Evolutionary conservation across 805 yeast species (phyloP), one percentile per base, ranked within the genome.

Genomic region (Scheffersomyces lignosus): DNA sequence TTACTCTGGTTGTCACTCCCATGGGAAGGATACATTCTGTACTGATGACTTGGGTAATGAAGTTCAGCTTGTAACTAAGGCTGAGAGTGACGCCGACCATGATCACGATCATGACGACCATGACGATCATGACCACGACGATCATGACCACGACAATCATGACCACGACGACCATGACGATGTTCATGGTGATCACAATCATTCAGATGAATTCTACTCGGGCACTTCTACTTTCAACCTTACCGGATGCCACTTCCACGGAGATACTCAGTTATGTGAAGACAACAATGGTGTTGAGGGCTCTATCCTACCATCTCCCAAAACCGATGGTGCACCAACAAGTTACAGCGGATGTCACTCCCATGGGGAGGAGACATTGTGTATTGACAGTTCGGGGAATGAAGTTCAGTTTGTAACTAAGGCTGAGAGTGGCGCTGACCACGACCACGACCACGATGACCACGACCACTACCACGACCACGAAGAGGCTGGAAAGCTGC

Each of bases 281-380:
- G 54, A 53, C 35, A 46, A 40, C 7, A 28, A 42, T 3, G 60
- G 60, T 4, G 34, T 31, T 18, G 58, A 53, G 38, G 59, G 59
- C 13, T 40, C 34, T 16, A 41, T 54, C 3, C 22, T 29, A 5
- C 59, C 59, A 18, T 44, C 49, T 9, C 55, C 56, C 6, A 41
- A 31, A 37, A 17, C n/a, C 16, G 10, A 13, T n/a, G 13, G 29
- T 7, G 7, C 24, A 20, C 24, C 24, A 7, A 7, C 24, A 20
- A 20, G 24, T n/a, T 53, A 47, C 27, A 40, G 52, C 13, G 43
- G 39, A 1, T 54, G 60, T 35, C 58, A 52, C 28, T 12, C 38
- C 2, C 57, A 53, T 34, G 54, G 32, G 4, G 7, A 7, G 7
- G 28, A 27, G 4, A 43, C 45, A 4, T 52, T 30, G 30, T 54